Evolutionary conservation across 192 early-diverging fungal genomes (phyloP).

Genomic region (Dissophora globulifera): DNA sequence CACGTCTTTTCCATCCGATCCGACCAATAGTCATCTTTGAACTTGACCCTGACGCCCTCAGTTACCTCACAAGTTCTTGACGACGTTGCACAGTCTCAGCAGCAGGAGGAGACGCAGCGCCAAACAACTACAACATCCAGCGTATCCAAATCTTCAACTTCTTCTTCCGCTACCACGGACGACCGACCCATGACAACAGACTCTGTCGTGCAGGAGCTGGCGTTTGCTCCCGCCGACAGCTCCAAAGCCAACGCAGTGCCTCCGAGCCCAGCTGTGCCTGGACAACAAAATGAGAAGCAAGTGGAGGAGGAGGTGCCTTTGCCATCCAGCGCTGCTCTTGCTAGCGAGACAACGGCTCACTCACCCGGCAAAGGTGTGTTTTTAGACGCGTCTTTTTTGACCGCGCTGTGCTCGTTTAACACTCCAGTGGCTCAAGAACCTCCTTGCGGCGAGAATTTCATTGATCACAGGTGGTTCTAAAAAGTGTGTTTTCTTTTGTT

Average conservation of each 20-base stretch:
- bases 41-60: constrained; percentile 28
- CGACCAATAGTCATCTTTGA: not conserved
- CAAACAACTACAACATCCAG: constrained; percentile 13
- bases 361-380: too few relatives aligned
- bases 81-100: not conserved
- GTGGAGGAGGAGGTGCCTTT: not conserved
- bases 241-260: not conserved
- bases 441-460: too few relatives aligned
- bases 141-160: constrained; percentile 8
- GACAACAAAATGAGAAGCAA: not conserved
- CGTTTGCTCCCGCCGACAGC: not conserved
- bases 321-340: too few relatives aligned
- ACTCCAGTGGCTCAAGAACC: not conserved
- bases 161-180: constrained; percentile 1
- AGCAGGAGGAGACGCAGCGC: constrained; percentile 5
- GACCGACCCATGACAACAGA: constrained; percentile 21
- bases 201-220: constrained; percentile 8
- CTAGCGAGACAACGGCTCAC: too few relatives aligned
- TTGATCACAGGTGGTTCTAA: too few relatives aligned
- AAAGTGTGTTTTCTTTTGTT: too few relatives aligned
- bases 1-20: not conserved
- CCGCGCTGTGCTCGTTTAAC: not conserved
- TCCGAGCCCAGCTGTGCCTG: constrained; percentile 1
- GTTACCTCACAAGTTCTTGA: constrained; percentile 5
- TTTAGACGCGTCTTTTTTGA: too few relatives aligned